Evolutionary conservation across 2,329 filamentous ascomycete species (phyloP).

Genomic region (Colletotrichum plurivorum): DNA sequence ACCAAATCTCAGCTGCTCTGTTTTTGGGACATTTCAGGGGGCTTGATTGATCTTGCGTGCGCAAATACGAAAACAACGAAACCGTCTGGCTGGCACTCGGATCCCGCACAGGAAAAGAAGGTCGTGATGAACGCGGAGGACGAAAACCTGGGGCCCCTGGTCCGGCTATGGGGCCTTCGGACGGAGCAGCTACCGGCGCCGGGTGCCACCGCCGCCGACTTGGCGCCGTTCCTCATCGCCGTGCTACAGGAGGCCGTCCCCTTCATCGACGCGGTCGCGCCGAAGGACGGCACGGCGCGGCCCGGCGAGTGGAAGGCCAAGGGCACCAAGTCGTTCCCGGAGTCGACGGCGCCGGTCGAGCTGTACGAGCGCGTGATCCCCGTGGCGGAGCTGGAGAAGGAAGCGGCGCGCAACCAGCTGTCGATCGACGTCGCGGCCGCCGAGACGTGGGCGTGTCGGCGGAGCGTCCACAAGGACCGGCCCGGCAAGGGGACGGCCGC

Average conservation of each 20-base stretch:
- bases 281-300: constrained; percentile 50
- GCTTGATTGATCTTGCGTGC: no score
- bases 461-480: constrained; percentile 71
- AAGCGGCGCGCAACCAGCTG: constrained; percentile 52
- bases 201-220: constrained; percentile 55
- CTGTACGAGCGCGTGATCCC: constrained; percentile 66
- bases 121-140: constrained; percentile 29
- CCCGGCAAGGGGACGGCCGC: constrained; percentile 66
- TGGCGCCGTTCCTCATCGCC: constrained; percentile 65
- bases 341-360: constrained; percentile 66
- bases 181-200: constrained; percentile 62
- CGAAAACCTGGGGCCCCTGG: constrained; percentile 58
- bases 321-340: constrained; percentile 61
- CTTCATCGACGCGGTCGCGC: constrained; percentile 70
- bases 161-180: constrained; percentile 68
- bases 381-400: constrained; percentile 57
- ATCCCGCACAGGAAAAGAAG: not conserved
- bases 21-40: not conserved
- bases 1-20: not conserved
- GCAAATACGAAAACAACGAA: no score
- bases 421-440: constrained; percentile 40
- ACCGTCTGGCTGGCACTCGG: not conserved
- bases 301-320: constrained; percentile 66
- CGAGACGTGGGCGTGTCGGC: constrained; percentile 76
- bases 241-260: constrained; percentile 71